These are phyloP conservation scores for Talaromyces islandicus DNA, from an alignment of 2,329 filamentous ascomycete genomes.

Conservation along the genomic window DNA sequence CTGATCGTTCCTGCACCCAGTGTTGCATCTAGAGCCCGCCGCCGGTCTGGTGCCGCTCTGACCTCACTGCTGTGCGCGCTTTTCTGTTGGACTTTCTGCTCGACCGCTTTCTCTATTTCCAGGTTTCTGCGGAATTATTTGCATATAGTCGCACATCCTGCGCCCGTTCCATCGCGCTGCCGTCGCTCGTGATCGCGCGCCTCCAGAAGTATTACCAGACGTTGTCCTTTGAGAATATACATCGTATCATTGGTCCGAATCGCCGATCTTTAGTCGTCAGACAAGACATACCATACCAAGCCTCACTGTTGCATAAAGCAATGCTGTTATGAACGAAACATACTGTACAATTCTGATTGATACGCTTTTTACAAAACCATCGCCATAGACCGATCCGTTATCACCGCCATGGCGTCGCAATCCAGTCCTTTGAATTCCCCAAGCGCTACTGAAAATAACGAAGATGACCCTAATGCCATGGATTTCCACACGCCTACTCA, in stretches of 20 bases:
- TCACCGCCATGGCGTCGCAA: conserved; percentile 4
- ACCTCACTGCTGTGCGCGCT: neutral
- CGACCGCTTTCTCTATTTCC: neutral
- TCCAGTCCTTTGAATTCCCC: conserved; percentile 5
- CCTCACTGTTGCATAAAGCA: neutral
- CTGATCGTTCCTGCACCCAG: neutral
- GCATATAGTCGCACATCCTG: neutral
- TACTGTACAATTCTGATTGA: neutral
- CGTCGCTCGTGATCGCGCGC: neutral
- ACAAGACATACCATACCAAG: neutral
- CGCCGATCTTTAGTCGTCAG: neutral
- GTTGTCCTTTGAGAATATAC: neutral
- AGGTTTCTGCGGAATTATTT: neutral
- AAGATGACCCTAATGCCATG: conserved; percentile 8
- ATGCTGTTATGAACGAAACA: neutral
- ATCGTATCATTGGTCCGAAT: neutral
- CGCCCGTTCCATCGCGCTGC: neutral
- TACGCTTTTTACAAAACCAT: neutral
- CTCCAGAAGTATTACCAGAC: neutral
- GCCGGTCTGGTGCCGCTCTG: neutral
- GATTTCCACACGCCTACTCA: conserved; percentile 13
- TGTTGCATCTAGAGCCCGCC: neutral
- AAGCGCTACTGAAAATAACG: conserved; percentile 2
- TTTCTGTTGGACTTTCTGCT: neutral
- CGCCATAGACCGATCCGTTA: neutral